Evolutionary conservation across 768 basidiomycete genomes (phyloP), one percentile per base, ranked within the genome.

Genomic region (Melanogaster broomeanus): DNA sequence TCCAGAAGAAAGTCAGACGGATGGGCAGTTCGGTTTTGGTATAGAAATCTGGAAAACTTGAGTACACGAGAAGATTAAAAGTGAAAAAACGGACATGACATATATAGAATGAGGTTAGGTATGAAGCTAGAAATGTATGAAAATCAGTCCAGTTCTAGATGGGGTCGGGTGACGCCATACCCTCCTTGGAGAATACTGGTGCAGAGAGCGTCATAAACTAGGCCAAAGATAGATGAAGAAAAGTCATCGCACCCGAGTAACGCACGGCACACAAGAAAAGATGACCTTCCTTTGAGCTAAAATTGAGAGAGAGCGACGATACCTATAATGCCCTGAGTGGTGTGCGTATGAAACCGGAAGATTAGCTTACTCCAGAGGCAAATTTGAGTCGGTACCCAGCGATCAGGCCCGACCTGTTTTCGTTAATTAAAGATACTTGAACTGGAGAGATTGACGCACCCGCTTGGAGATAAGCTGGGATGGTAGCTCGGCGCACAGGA

Each of bases 391-490:
- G 82, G 81, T 63, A 83, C 82, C 82, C 81, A 85, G 22, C 79
- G 75, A 63, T 86, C 84, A 3, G 83, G 83, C 3, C 84, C 83
- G 34, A 83, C 55, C 78, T 81, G 22, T 38, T 43, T 28, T 16
- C 15, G 18, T 48, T 43, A 57, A 19, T 28, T n/a, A 22, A 31
- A 16, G 38, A 13, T 22, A 43, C 11, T 33, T 2, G 37, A 31
- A 30, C 28, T 18, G 42, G 46, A 21, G 18, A 13, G 9, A 35
- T 13, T 15, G 2, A 61, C 73, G 40, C 38, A 84, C 76, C 12
- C 77, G 72, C 64, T 86, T 86, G 2, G 81, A 83, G 37, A 85
- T 66, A 13, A 85, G 67, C 50, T 85, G 83, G 11, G 83, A 84
- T 8, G 85, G 84, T 16, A 86, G 63, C 57, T 85, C 84, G 0